phyloP scores from a whole-genome alignment of 768 basidiomycete species.

The Kwoniella botswanensis region DNA sequence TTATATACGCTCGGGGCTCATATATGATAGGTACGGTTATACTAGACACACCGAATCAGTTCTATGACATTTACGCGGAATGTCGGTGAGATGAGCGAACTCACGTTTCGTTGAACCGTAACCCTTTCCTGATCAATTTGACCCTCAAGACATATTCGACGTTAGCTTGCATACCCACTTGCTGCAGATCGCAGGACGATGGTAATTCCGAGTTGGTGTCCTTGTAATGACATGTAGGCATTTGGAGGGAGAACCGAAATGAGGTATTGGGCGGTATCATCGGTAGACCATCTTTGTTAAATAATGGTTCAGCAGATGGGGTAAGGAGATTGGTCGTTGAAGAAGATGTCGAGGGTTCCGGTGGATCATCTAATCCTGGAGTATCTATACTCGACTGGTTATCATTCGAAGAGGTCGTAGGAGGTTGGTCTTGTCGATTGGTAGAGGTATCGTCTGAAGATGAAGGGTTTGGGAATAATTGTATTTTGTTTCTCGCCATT shows the following conservation, averaged over 20 bases:
- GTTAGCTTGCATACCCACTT: slow-evolving; percentile 50
- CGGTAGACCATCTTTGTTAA: slow-evolving; percentile 31
- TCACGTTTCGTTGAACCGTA: slow-evolving; percentile 48
- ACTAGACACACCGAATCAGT: slow-evolving; percentile 15
- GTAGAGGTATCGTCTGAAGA: background rate
- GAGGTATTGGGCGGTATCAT: slow-evolving; percentile 28
- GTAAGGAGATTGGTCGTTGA: slow-evolving; percentile 5
- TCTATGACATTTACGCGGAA: background rate
- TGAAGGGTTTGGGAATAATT: slow-evolving; percentile 30
- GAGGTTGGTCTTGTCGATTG: background rate
- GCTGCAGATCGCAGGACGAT: slow-evolving; percentile 40
- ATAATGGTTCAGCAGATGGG: background rate
- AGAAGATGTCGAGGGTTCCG: background rate
- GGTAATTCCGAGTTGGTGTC: slow-evolving; percentile 39
- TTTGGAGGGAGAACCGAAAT: slow-evolving; percentile 42
- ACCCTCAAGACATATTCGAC: slow-evolving; percentile 49
- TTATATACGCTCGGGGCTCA: slow-evolving; percentile 46
- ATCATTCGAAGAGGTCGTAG: too few species aligned
- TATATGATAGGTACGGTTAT: slow-evolving; percentile 49
- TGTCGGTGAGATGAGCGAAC: background rate
- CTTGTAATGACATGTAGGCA: slow-evolving; percentile 42
- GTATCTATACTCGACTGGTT: background rate
- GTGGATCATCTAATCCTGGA: background rate
- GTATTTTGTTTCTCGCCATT: slow-evolving; percentile 20
- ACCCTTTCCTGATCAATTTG: slow-evolving; percentile 42